phyloP scores from a whole-genome alignment of 768 basidiomycete genomes.

The Suillus ampliporus region DNA sequence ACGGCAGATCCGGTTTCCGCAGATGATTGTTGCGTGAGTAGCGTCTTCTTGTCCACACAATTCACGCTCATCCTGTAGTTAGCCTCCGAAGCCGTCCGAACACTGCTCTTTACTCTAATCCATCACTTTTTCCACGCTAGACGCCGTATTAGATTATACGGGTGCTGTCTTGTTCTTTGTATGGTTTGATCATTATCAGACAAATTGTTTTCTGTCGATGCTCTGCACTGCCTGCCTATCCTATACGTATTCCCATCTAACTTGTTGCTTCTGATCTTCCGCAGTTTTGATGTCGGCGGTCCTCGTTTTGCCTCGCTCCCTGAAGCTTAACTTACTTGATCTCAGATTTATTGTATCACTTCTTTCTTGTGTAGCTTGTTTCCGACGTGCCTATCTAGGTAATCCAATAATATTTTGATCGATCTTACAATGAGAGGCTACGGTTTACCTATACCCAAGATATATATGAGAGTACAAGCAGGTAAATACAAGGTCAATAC shows the following conservation, averaged over 20 bases:
- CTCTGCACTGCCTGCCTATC: background rate
- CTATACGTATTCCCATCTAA: background rate
- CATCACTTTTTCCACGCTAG: background rate
- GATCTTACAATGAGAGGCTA: background rate
- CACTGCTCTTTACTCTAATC: background rate
- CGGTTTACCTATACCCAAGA: background rate
- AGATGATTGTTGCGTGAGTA: background rate
- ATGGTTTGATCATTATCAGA: background rate
- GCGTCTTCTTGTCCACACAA: background rate
- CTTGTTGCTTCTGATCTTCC: background rate
- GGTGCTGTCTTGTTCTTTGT: background rate
- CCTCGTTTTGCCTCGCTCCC: too few relatives aligned
- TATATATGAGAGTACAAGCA: background rate
- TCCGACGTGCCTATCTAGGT: background rate
- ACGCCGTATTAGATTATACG: background rate
- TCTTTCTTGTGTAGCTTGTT: background rate
- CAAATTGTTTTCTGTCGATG: background rate
- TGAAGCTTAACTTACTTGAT: constrained; percentile 3
- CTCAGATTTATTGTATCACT: background rate
- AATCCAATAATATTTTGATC: background rate
- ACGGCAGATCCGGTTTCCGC: background rate
- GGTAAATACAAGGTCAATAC: background rate
- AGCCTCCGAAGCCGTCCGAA: background rate
- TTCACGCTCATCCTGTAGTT: background rate
- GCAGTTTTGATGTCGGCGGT: background rate